Base-by-base conservation (phyloP, 2,329 filamentous ascomycete species). In the Sphaerulina musiva region DNA sequence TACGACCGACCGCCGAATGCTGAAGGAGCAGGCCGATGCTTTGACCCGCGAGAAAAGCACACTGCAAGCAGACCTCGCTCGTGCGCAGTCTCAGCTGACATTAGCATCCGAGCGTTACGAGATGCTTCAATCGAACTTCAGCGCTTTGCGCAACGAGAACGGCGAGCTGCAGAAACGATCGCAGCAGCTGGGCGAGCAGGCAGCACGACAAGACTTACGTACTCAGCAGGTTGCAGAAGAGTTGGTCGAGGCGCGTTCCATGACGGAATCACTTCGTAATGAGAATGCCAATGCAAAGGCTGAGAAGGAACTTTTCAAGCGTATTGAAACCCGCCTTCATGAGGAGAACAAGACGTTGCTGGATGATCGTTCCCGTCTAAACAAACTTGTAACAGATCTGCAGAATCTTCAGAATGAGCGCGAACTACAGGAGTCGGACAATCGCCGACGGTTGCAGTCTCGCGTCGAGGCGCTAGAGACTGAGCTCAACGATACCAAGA, bases 161-260 rank as follows among this genome's bases (percentile, higher is more conserved):
- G 76, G 76, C 36, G 89, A 95, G 66, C 74, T 98, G 10, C 89
- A 95, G 68, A 93, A 90, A 73, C 83, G 92, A 41, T 86, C 82
- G 54, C 83, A 90, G 60, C 74, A 78, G 12, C 74, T 95, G 32
- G 87, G 89, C 1, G 90, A 97, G 67, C 85, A 84, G 50, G 85
- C 90, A 6, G 90, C 89, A 4, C 93, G 89, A 70, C 89, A 95
- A 67, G 95, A 98, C 64, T 78, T 95, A 44, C 85, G 84, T 42
- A 93, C 87, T 2, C 90, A 96, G 65, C 90, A 96, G 71, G 87
- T 92, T 29, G 90, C 89, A 0, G 92, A 97, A 70, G 92, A 98
- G 63, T 79, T 97, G 5, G 84, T 97, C 8, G 93, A 96, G 69
- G 84, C 87, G 4, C 86, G 85, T 68, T 86, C 86, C 32, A 74